phyloP scores from a whole-genome alignment of 441 rosid species.

The Metrosideros polymorpha region DNA sequence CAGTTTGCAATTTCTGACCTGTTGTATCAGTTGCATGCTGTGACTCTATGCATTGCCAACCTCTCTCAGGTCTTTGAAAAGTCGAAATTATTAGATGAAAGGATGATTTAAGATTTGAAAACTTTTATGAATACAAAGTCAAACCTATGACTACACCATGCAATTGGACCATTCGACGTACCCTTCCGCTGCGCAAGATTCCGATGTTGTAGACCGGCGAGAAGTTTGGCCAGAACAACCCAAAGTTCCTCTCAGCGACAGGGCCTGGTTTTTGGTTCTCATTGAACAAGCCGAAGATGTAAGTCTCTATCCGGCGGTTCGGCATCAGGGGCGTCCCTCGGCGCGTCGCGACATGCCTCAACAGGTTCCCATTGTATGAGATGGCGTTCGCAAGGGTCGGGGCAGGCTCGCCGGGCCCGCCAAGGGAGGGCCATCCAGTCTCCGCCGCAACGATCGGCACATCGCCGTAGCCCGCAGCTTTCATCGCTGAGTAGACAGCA shows the following conservation, averaged over 20 bases:
- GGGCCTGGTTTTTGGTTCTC: slow-evolving; percentile 54
- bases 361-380: slow-evolving; percentile 33
- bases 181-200: slow-evolving; percentile 25
- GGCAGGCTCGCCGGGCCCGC: slow-evolving; percentile 21
- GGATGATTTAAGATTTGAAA: too few species aligned
- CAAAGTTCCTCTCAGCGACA: slow-evolving; percentile 44
- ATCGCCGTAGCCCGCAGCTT: slow-evolving; percentile 41
- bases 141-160: neutral
- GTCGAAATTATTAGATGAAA: neutral
- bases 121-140: neutral
- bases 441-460: slow-evolving; percentile 41
- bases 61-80: neutral
- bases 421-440: slow-evolving; percentile 62
- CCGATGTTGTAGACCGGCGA: slow-evolving; percentile 41
- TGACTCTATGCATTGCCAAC: neutral
- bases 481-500: slow-evolving; percentile 43
- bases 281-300: slow-evolving; percentile 49
- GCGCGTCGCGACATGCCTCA: slow-evolving; percentile 17
- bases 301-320: slow-evolving; percentile 41
- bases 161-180: neutral
- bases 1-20: neutral
- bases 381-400: slow-evolving; percentile 31
- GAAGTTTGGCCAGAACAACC: slow-evolving; percentile 44
- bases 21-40: neutral
- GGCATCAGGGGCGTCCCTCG: slow-evolving; percentile 72